Conservation (phyloP, 2,329 filamentous ascomycete genomes). For the Byssochlamys sp. region DNA sequence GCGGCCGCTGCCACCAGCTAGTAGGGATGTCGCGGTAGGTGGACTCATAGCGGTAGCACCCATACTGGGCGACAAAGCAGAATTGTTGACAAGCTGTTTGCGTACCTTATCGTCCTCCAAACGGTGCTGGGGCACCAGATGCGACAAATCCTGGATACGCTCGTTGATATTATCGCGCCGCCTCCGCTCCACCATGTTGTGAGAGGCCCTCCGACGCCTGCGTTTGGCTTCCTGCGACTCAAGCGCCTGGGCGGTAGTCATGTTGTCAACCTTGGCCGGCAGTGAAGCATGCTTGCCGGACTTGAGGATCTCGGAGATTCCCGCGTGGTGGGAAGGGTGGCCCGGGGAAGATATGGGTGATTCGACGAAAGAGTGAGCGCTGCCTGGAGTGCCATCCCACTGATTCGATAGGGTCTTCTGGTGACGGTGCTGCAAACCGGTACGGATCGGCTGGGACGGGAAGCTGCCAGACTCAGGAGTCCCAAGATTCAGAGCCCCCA, state of each 20-base stretch:
- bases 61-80: conserved; percentile 74
- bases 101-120: conserved; percentile 94
- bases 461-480: conserved; percentile 64
- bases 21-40: conserved; percentile 63
- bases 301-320: conserved; percentile 81
- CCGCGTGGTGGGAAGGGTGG: conserved; percentile 48
- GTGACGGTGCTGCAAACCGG: conserved; percentile 51
- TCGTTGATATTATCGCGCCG: conserved; percentile 98
- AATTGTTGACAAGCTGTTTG: conserved; percentile 87
- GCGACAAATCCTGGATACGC: conserved; percentile 89
- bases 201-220: conserved; percentile 80
- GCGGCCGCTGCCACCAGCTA: conserved; percentile 74
- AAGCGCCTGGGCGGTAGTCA: conserved; percentile 39
- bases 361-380: conserved; percentile 74
- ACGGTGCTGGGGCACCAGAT: conserved; percentile 81
- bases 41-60: conserved; percentile 58
- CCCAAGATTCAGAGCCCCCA: conserved; percentile 62
- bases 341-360: conserved; percentile 78
- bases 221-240: conserved; percentile 90
- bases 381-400: conserved; percentile 80
- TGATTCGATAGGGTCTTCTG: conserved; percentile 79
- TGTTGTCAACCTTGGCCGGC: conserved; percentile 69
- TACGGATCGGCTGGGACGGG: conserved; percentile 67
- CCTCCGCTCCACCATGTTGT: conserved; percentile 90
- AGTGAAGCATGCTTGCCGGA: conserved; percentile 75